These are phyloP conservation scores for Kwoniella dejecticola DNA, from an alignment of 768 basidiomycete genomes.

Conservation along the genomic window DNA sequence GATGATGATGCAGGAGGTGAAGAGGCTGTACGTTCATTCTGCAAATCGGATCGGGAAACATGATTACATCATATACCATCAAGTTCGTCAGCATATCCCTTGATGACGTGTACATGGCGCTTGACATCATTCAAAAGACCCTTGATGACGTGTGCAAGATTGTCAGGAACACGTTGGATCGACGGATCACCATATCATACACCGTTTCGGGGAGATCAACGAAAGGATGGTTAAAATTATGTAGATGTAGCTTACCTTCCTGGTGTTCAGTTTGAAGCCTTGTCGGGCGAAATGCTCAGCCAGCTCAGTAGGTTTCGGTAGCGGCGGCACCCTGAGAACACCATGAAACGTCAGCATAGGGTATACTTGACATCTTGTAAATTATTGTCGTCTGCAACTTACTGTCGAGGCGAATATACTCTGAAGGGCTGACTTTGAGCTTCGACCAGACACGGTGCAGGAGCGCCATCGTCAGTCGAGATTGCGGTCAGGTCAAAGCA, in stretches of 20 bases:
- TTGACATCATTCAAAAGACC: neutral
- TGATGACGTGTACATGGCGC: no score
- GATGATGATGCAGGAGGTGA: constrained; percentile 8
- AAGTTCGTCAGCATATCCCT: no score
- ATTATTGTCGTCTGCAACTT: no score
- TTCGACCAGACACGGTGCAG: constrained; percentile 25
- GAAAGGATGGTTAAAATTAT: neutral
- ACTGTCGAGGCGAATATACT: constrained; percentile 48
- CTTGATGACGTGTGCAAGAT: neutral
- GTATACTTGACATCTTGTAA: no score
- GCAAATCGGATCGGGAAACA: neutral
- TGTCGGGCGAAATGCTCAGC: constrained; percentile 46
- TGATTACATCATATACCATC: neutral
- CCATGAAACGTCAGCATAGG: neutral
- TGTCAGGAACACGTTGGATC: no score
- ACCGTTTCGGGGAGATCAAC: neutral
- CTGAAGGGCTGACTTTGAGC: constrained; percentile 37
- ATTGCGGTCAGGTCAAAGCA: constrained; percentile 43
- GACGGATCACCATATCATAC: neutral
- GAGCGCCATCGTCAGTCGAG: neutral
- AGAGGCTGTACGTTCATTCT: constrained; percentile 22
- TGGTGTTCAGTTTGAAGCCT: constrained; percentile 50
- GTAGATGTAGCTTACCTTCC: constrained; percentile 35
- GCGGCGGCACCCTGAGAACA: constrained; percentile 41
- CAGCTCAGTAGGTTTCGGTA: constrained; percentile 43